phyloP scores from a whole-genome alignment of 2,329 filamentous ascomycete genomes.

The Diaporthe citrichinensis region DNA sequence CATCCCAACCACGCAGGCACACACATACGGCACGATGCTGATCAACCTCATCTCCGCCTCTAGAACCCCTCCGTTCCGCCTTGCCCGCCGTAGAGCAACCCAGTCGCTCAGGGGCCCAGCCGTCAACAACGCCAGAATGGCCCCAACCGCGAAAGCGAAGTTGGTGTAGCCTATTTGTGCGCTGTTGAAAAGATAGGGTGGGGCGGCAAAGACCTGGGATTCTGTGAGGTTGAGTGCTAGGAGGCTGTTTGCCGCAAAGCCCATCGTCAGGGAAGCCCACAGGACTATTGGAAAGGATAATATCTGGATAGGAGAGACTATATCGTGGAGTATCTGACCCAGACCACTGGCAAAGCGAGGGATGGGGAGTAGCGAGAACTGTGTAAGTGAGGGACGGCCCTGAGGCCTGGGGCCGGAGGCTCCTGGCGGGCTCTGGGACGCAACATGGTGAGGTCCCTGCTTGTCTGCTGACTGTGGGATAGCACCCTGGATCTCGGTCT shows the following conservation, averaged over 20 bases:
- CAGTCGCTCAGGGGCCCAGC: slow-evolving; percentile 60
- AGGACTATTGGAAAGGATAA: slow-evolving; percentile 50
- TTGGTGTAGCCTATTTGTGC: slow-evolving; percentile 63
- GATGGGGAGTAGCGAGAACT: slow-evolving; percentile 48
- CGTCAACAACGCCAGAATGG: slow-evolving; percentile 54
- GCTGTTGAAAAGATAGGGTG: slow-evolving; percentile 61
- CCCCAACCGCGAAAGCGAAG: slow-evolving; percentile 59
- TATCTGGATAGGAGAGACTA: slow-evolving; percentile 48
- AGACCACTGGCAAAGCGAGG: slow-evolving; percentile 45
- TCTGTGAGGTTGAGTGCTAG: slow-evolving; percentile 66
- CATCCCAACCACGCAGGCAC: slow-evolving; percentile 58
- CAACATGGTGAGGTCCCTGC: neutral
- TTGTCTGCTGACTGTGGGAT: neutral
- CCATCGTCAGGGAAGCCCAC: slow-evolving; percentile 48
- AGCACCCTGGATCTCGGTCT: neutral
- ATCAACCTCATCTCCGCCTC: slow-evolving; percentile 62
- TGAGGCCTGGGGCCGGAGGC: slow-evolving; percentile 37
- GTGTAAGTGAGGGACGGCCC: slow-evolving; percentile 43
- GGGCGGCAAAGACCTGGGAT: slow-evolving; percentile 59
- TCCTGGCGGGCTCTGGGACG: neutral
- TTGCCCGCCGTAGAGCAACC: slow-evolving; percentile 54
- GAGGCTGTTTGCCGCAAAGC: slow-evolving; percentile 52
- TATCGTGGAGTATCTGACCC: slow-evolving; percentile 46
- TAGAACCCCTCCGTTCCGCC: slow-evolving; percentile 57
- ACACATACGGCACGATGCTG: slow-evolving; percentile 58